phyloP scores from a whole-genome alignment of 139 green algal species.

The Chlorella ohadii region DNA sequence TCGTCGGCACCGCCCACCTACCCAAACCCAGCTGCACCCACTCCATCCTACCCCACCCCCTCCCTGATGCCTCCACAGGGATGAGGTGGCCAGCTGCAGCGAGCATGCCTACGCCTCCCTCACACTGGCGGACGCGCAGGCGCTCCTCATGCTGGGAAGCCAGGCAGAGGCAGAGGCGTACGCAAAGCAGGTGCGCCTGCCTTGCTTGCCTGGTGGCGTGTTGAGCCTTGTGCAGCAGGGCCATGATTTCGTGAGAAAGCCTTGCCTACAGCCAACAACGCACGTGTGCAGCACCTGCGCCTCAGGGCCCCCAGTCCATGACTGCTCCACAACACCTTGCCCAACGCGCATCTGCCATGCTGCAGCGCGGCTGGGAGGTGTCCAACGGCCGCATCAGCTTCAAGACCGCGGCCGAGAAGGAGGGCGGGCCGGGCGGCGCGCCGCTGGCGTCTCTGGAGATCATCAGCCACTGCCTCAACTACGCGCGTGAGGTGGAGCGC shows the following conservation, averaged over 20 bases:
- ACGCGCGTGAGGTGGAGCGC: conserved; percentile 95
- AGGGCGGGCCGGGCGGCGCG: not conserved
- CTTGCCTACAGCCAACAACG: no score
- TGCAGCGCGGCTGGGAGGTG: conserved; percentile 80
- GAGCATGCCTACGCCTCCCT: conserved; percentile 89
- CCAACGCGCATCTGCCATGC: not conserved
- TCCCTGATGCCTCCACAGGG: conserved; percentile 52
- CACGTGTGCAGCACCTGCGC: no score
- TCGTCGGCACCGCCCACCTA: no score
- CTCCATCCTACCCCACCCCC: no score
- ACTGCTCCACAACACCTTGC: no score
- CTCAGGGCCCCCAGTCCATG: no score
- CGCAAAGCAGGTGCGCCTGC: conserved; percentile 54
- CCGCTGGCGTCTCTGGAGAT: conserved; percentile 62
- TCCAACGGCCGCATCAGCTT: conserved; percentile 68
- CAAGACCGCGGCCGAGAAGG: conserved; percentile 11
- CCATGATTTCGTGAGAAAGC: no score
- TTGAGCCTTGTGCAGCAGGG: no score
- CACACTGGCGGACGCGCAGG: conserved; percentile 73
- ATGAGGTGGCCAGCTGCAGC: conserved; percentile 93
- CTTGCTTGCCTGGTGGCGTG: not conserved
- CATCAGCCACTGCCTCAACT: conserved; percentile 90
- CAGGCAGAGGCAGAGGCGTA: conserved; percentile 69
- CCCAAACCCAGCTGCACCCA: no score
- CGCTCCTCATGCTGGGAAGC: conserved; percentile 81